Evolutionary conservation across 1,284 basidiomycete species (phyloP).

Genomic region (Leccinum cinnamomeum): DNA sequence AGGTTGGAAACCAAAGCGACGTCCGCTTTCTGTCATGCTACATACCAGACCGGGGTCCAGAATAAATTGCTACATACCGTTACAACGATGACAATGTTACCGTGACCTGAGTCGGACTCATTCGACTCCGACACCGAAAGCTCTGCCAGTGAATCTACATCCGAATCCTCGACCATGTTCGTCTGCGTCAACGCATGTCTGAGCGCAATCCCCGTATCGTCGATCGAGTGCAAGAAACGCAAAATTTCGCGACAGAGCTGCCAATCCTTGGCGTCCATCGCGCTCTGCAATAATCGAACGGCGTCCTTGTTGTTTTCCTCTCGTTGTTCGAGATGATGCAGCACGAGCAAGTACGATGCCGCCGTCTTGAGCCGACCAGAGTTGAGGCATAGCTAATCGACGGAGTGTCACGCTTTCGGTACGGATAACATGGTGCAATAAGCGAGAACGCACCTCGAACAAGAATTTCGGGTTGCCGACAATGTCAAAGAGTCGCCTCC

Average conservation of each 20-base stretch:
- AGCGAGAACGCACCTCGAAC: constrained; percentile 69
- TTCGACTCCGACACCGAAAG: not conserved
- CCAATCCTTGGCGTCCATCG: constrained; percentile 75
- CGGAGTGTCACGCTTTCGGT: not conserved
- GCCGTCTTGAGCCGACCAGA: constrained; percentile 84
- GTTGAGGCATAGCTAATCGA: constrained; percentile 68
- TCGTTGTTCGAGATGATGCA: constrained; percentile 90
- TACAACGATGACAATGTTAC: not conserved
- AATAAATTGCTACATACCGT: not conserved
- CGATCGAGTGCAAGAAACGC: constrained; percentile 89
- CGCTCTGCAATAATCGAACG: constrained; percentile 72
- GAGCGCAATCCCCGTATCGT: constrained; percentile 79
- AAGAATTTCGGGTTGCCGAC: constrained; percentile 88
- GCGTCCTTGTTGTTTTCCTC: constrained; percentile 81
- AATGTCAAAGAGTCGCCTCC: constrained; percentile 85
- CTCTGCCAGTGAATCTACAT: not conserved
- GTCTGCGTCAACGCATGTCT: constrained; percentile 55
- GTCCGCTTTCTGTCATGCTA: not conserved
- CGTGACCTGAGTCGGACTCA: not conserved
- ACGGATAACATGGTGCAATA: not conserved
- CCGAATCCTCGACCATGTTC: constrained; percentile 21
- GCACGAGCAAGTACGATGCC: constrained; percentile 88
- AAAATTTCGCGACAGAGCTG: constrained; percentile 85
- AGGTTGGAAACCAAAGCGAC: not conserved
- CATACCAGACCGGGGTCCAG: not conserved